Evolutionary conservation across 192 early-diverging fungal genomes (phyloP).

Genomic region (Pilaira anomala): DNA sequence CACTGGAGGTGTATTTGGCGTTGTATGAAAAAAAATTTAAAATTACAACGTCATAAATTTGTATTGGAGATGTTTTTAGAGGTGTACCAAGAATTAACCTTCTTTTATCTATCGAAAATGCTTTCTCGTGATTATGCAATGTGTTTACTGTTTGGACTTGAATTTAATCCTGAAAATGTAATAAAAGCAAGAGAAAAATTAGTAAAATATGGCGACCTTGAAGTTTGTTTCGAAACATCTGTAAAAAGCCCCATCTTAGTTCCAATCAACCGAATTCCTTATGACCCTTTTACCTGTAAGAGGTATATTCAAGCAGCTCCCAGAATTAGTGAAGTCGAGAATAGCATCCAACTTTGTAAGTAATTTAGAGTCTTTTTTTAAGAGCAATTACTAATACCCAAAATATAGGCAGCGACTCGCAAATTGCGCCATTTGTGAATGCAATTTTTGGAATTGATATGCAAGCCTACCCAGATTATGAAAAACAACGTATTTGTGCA

Average conservation of each 20-base stretch:
- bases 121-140: neutral
- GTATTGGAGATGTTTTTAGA: too few relatives aligned
- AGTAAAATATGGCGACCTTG: neutral
- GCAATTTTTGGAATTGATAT: conserved; percentile 6
- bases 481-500: neutral
- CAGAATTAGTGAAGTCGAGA: conserved; percentile 2
- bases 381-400: conserved; percentile 4
- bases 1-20: too few relatives aligned
- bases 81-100: too few relatives aligned
- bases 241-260: neutral
- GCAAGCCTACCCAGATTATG: neutral
- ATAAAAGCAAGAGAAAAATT: conserved; percentile 2
- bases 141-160: neutral
- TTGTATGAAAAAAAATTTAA: too few relatives aligned
- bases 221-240: neutral
- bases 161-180: conserved; percentile 1
- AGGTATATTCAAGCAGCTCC: conserved; percentile 4
- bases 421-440: conserved; percentile 6
- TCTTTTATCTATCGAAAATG: neutral
- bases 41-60: too few relatives aligned
- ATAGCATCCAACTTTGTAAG: conserved; percentile 6
- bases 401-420: conserved; percentile 6
- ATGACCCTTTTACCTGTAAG: conserved; percentile 2
- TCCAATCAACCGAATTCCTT: neutral
- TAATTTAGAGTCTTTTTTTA: conserved; percentile 5